Base-by-base conservation (phyloP, 108 stramenopile genomes). In the Discostella stelligeroides region DNA sequence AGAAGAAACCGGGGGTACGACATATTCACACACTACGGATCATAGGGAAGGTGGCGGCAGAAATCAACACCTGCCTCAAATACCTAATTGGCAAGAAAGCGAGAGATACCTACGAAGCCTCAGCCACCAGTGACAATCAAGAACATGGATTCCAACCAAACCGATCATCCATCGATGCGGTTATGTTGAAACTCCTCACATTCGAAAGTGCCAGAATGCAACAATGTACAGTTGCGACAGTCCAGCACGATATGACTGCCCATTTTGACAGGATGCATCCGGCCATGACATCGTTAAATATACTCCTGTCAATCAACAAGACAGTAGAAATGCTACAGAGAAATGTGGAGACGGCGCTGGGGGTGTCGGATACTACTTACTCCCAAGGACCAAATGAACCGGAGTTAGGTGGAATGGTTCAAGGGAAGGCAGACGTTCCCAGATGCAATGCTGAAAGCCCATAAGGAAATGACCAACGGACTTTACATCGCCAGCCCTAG, bases 301-400 rank as follows among this genome's bases (percentile, higher is more conserved):
- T 53, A 6, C 51, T 53, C 51, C 3, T 6, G 4, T 9, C 21
- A 24, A 21, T 12, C 23, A 20, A 24, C 51, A 53, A 24, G 51
- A 53, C 11, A 53, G 51, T 6, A 1, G 8, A 24, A 23, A 24
- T 2, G 24, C n/a, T n/a, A n/a, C n/a, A n/a, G n/a, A n/a, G n/a
- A n/a, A n/a, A n/a, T n/a, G n/a, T n/a, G n/a, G n/a, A 53, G 24
- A 53, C 51, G 24, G 51, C 21, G 24, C 23, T 53, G 23, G 51
- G 51, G 23, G 7, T 53, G 20, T 24, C 51, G 2, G 51, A 53
- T 7, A 4, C 2, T 1, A 24, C 8, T 24, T 53, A 53, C 23
- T 24, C 20, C 20, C 51, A 53, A 53, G 24, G 2, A 2, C 3
- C 1, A 2, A 23, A 8, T 24, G 51, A 53, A 24, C 51, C 51